phyloP scores from a whole-genome alignment of 768 basidiomycete species.

The Boletus fagicola region DNA sequence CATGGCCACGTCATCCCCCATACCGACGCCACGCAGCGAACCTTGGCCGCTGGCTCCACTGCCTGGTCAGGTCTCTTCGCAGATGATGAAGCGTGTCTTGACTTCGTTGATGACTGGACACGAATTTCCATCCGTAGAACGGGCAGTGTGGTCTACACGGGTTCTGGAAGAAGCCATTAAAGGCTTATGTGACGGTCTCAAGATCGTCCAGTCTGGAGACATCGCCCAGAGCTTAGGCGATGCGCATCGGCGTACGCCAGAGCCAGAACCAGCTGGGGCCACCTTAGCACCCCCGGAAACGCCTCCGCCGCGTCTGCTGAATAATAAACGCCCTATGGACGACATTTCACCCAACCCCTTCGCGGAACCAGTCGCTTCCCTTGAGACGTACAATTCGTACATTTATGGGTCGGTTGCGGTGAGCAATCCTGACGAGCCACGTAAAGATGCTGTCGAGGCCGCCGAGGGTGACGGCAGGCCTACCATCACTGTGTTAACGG shows the following conservation, averaged over 20 bases:
- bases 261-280: constrained; percentile 29
- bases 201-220: constrained; percentile 21
- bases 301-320: constrained; percentile 41
- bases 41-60: constrained; percentile 49
- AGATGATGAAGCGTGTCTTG: constrained; percentile 69
- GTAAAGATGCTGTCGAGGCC: constrained; percentile 16
- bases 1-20: constrained; percentile 45
- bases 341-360: constrained; percentile 67
- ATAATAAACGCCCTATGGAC: constrained; percentile 25
- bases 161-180: constrained; percentile 66
- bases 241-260: constrained; percentile 41
- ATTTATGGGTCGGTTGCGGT: constrained; percentile 60
- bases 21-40: constrained; percentile 18
- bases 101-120: constrained; percentile 66
- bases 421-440: constrained; percentile 42
- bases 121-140: constrained; percentile 71
- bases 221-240: constrained; percentile 20
- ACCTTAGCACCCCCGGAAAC: constrained; percentile 50
- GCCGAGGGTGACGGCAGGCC: constrained; percentile 11
- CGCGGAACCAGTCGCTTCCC: constrained; percentile 59
- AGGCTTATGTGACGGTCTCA: constrained; percentile 68
- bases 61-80: constrained; percentile 60
- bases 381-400: constrained; percentile 57
- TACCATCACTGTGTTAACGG: constrained; percentile 57
- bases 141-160: constrained; percentile 66